These are phyloP conservation scores for Aureobasidium sp. DNA, from an alignment of 2,329 filamentous ascomycete genomes.

Conservation along the genomic window DNA sequence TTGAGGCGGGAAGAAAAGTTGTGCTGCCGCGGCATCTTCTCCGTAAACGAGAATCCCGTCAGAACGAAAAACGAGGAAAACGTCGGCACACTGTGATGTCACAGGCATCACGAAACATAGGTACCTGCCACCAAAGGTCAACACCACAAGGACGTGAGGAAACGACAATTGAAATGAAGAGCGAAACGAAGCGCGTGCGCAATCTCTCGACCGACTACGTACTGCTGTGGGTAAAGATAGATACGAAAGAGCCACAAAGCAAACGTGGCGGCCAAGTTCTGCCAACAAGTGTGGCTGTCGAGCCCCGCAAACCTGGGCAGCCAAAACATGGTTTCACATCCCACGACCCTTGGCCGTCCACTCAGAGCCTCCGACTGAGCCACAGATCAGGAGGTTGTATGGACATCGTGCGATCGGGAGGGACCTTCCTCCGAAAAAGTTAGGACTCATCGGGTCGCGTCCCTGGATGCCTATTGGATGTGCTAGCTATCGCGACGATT, in stretches of 20 bases:
- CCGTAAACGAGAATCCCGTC: neutral
- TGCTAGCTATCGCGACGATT: neutral
- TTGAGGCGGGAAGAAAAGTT: neutral
- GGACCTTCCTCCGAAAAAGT: neutral
- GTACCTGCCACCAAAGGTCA: neutral
- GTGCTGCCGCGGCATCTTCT: neutral
- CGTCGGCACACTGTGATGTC: slow-evolving; percentile 4
- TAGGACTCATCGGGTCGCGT: neutral
- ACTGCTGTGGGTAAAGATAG: slow-evolving; percentile 1
- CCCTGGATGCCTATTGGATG: neutral
- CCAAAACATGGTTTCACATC: slow-evolving; percentile 9
- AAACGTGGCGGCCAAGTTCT: slow-evolving; percentile 12
- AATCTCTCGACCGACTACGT: neutral
- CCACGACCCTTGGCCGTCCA: neutral
- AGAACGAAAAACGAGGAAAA: slow-evolving; percentile 1
- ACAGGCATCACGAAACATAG: neutral
- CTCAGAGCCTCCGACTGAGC: neutral
- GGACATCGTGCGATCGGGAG: slow-evolving; percentile 10
- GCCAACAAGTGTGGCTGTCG: slow-evolving; percentile 2
- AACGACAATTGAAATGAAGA: slow-evolving; percentile 7
- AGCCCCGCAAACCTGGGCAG: neutral
- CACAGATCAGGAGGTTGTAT: slow-evolving; percentile 9
- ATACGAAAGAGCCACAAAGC: neutral
- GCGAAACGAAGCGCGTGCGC: slow-evolving; percentile 2
- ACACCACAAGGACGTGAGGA: neutral